Base-by-base conservation (phyloP, 306 rosid species). In the Styphnolobium japonicum region DNA sequence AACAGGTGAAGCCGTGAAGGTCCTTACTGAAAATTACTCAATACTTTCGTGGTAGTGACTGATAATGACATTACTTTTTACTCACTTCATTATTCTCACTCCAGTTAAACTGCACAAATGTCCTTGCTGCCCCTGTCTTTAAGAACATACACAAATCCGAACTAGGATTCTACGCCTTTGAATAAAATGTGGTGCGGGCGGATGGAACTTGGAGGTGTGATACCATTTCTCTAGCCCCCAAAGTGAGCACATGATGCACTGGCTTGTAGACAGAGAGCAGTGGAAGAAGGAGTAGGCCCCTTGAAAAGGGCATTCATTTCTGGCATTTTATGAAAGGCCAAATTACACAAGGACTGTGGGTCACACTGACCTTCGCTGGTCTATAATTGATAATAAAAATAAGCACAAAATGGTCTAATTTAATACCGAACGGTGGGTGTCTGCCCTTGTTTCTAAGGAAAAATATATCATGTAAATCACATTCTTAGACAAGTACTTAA, bases 41-140 rank as follows among this genome's bases (percentile, higher is more conserved):
- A 29, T 27, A 83, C 81, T 74, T 84, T 39, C 78, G 5, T 18
- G 75, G 58, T 39, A 80, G 87, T 11, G 87, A 61, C 45, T 9
- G 84, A 80, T 4, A 79, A 16, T 16, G 84, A 84, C 84, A 29
- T 84, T 68, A 31, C 82, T 84, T 80, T 69, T 65, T 40, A 53
- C 42, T 48, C 64, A 82, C 87, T 80, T 43, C 76, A 61, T 33
- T 39, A 10, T 63, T 70, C 73, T 49, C 25, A 14, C 56, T 48
- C 60, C 48, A 10, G n/a, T 52, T 80, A 65, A 67, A 61, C 63
- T 55, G 31, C 52, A 2, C 52, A 65, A 43, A 60, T 36, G 72
- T 39, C 78, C 31, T 8, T 29, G 16, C 14, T 58, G 34, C 69
- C 70, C 31, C 42, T 37, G 3, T 45, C 81, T 82, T 52, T 33